phyloP scores from a whole-genome alignment of 2,329 filamentous ascomycete species.

The Whalleya microplaca region DNA sequence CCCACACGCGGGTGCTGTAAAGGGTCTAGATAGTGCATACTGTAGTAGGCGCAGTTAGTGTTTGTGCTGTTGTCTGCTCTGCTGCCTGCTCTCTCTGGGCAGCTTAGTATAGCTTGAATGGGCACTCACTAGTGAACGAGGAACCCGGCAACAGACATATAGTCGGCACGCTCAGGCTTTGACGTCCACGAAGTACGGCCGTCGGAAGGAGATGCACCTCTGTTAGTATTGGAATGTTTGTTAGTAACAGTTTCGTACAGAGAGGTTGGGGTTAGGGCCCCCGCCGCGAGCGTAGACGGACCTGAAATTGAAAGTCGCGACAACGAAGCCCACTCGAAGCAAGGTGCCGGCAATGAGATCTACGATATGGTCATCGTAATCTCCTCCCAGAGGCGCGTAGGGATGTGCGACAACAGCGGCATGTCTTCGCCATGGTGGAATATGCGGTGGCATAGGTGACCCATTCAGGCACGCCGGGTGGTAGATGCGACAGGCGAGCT shows the following conservation, averaged over 20 bases:
- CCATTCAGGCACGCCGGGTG: slow-evolving; percentile 58
- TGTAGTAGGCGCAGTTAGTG: not conserved
- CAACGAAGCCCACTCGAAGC: slow-evolving; percentile 71
- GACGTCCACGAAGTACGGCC: slow-evolving; percentile 88
- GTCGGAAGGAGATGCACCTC: slow-evolving; percentile 75
- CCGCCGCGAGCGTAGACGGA: slow-evolving; percentile 4
- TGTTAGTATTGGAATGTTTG: slow-evolving; percentile 41
- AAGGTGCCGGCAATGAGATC: slow-evolving; percentile 66
- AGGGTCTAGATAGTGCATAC: slow-evolving; percentile 60
- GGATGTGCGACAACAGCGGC: slow-evolving; percentile 76
- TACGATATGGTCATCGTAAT: slow-evolving; percentile 81
- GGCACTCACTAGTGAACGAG: slow-evolving; percentile 64
- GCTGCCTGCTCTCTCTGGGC: not conserved
- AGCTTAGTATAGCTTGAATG: not conserved
- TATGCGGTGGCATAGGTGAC: slow-evolving; percentile 28
- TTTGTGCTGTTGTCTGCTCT: not conserved
- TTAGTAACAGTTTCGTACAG: not conserved
- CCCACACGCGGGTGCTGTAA: slow-evolving; percentile 33
- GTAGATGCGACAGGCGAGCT: slow-evolving; percentile 82
- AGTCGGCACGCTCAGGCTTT: slow-evolving; percentile 80
- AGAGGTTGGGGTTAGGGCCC: not conserved
- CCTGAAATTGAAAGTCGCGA: slow-evolving; percentile 93
- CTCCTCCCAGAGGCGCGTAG: slow-evolving; percentile 85
- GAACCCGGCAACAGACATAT: slow-evolving; percentile 80
- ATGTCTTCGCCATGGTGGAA: slow-evolving; percentile 50